Evolutionary conservation across 2,329 filamentous ascomycete species (phyloP).

Genomic region (Sporothrix euskadiensis): DNA sequence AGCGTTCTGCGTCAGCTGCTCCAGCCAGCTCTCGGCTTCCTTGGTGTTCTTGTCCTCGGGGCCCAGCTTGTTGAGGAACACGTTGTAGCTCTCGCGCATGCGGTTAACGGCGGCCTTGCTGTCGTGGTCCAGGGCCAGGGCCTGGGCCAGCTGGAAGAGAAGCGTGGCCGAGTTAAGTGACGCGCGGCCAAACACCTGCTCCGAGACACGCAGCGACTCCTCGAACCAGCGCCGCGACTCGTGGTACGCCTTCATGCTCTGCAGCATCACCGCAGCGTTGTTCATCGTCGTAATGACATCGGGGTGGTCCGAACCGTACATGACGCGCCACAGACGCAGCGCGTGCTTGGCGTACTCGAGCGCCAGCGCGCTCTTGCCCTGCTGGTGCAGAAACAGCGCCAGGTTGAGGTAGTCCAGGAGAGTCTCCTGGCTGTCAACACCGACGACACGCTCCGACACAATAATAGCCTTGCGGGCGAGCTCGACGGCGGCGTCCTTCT

Average conservation of each 20-base stretch:
- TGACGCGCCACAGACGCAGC: constrained; percentile 92
- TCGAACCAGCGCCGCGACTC: constrained; percentile 98
- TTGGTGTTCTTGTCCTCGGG: constrained; percentile 95
- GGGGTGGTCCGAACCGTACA: constrained; percentile 90
- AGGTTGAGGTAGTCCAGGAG: constrained; percentile 95
- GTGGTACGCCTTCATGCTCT: constrained; percentile 90
- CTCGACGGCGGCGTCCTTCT: constrained; percentile 94
- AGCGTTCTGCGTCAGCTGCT: constrained; percentile 93
- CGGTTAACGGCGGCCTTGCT: constrained; percentile 85
- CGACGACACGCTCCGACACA: constrained; percentile 89
- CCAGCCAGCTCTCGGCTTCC: constrained; percentile 94
- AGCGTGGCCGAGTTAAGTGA: constrained; percentile 93
- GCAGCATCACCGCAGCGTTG: constrained; percentile 98
- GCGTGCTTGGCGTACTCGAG: constrained; percentile 88
- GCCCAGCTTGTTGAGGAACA: constrained; percentile 86
- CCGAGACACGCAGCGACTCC: constrained; percentile 83
- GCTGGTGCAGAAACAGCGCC: constrained; percentile 88
- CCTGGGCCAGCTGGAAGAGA: constrained; percentile 95
- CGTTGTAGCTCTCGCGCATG: constrained; percentile 96
- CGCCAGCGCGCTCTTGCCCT: constrained; percentile 85
- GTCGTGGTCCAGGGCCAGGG: constrained; percentile 91
- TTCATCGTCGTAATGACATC: constrained; percentile 99
- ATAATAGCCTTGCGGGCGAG: constrained; percentile 95
- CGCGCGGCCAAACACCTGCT: constrained; percentile 82
- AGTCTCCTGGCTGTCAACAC: constrained; percentile 90